Percentiles rank a stretch among this genome's conserved stretches.
Evolutionary conservation across 192 early-diverging fungal species (phyloP).

Genomic region (Podila minutissima): DNA sequence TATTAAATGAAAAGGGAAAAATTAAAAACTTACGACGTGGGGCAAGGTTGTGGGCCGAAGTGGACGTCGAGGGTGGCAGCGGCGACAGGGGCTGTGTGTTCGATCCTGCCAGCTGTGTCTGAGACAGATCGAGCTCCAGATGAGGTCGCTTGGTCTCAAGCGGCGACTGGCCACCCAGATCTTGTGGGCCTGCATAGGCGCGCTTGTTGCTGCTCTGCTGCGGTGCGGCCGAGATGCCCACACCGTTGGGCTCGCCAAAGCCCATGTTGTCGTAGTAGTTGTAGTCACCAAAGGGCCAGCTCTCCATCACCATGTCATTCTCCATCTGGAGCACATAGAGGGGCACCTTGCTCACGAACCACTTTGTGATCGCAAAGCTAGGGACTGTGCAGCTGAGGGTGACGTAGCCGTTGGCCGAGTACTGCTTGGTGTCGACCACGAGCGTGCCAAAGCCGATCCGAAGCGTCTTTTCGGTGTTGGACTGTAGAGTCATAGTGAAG

Average conservation of each 20-base stretch:
- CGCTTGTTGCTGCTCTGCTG: constrained; percentile 6
- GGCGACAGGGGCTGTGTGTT: constrained; percentile 1
- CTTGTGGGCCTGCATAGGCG: not conserved
- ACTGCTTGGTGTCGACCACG: constrained; percentile 61
- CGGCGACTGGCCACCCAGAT: not conserved
- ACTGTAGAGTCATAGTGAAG: constrained; percentile 52
- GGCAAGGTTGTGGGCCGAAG: not conserved
- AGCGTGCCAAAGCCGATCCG: constrained; percentile 61
- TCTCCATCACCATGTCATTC: constrained; percentile 52
- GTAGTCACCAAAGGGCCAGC: constrained; percentile 57
- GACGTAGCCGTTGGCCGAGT: constrained; percentile 52
- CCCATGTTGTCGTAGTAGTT: constrained; percentile 48
- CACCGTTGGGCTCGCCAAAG: not conserved
- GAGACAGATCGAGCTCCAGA: constrained; percentile 21
- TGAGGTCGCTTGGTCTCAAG: constrained; percentile 4
- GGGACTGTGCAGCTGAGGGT: constrained; percentile 57
- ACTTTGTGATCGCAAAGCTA: constrained; percentile 51
- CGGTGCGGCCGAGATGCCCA: not conserved
- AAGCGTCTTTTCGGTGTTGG: constrained; percentile 28
- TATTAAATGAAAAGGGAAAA: not conserved
- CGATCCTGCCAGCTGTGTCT: constrained; percentile 8
- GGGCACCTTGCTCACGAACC: constrained; percentile 52
- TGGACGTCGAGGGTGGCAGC: constrained; percentile 7
- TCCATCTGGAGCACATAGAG: constrained; percentile 56
- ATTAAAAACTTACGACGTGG: constrained; percentile 30